phyloP scores from a whole-genome alignment of 768 basidiomycete genomes.

The Trametopsis cervina region DNA sequence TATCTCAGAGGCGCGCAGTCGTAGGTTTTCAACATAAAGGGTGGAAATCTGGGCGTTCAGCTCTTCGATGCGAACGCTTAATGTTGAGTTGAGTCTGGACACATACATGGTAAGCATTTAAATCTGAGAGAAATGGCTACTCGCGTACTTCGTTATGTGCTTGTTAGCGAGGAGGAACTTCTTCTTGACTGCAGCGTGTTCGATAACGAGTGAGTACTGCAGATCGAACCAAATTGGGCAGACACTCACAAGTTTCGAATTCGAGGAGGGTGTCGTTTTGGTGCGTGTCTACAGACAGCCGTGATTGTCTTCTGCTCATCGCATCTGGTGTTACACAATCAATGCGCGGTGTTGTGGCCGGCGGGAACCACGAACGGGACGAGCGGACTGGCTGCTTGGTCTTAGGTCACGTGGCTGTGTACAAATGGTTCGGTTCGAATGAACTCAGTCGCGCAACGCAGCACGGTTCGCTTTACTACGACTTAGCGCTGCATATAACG shows the following conservation, averaged over 20 bases:
- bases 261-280: constrained; percentile 79
- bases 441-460: too few species aligned
- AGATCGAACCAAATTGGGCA: constrained; percentile 2
- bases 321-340: constrained; percentile 12
- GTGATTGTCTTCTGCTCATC: constrained; percentile 34
- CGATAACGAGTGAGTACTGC: constrained; percentile 14
- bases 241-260: constrained; percentile 73
- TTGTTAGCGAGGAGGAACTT: constrained; percentile 87
- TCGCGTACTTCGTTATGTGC: constrained; percentile 77
- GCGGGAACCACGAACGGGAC: too few species aligned
- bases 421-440: too few species aligned
- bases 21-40: constrained; percentile 79
- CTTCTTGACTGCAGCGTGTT: constrained; percentile 78
- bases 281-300: constrained; percentile 48
- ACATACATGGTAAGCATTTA: constrained; percentile 3
- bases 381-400: too few species aligned
- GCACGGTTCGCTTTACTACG: too few species aligned
- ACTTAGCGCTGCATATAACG: too few species aligned
- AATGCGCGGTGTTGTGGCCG: background rate
- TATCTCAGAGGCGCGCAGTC: constrained; percentile 75
- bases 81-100: constrained; percentile 72
- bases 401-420: too few species aligned
- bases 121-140: background rate
- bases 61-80: constrained; percentile 80
- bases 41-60: constrained; percentile 76